These are phyloP conservation scores for Paspalum notatum DNA, from an alignment of 176 grass and related monocot species.

Conservation along the genomic window DNA sequence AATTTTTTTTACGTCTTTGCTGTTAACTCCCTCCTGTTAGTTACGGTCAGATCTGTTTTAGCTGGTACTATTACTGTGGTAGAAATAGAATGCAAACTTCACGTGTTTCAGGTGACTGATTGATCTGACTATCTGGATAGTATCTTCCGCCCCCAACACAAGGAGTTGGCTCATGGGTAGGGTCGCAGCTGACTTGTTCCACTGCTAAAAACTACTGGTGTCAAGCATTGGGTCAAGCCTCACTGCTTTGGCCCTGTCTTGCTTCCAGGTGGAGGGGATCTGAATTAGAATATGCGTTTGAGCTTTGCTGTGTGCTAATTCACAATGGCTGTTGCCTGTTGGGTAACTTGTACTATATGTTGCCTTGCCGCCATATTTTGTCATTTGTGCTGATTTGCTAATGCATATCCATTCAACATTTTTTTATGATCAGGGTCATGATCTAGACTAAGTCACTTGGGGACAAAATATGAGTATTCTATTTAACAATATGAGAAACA, in stretches of 20 bases:
- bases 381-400: not conserved
- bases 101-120: constrained; percentile 9
- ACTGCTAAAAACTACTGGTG: not conserved
- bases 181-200: not conserved
- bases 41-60: not conserved
- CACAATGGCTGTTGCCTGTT: not conserved
- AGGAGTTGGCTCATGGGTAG: not conserved
- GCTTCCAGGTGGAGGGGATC: not conserved
- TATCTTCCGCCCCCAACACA: not conserved
- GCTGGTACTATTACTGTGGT: not conserved
- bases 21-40: not conserved
- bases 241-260: not conserved
- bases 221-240: constrained; percentile 1
- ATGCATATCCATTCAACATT: not conserved
- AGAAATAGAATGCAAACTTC: constrained; percentile 13
- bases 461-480: constrained; percentile 14
- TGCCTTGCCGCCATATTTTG: constrained; percentile 15
- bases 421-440: constrained; percentile 15
- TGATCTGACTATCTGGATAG: not conserved
- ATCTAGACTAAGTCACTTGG: constrained; percentile 13
- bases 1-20: not conserved
- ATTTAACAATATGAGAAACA: not conserved
- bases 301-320: not conserved
- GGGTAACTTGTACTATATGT: constrained; percentile 17
- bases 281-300: not conserved